Evolutionary conservation across 345 rosid species (phyloP).

Genomic region (Eucalyptus marginata): DNA sequence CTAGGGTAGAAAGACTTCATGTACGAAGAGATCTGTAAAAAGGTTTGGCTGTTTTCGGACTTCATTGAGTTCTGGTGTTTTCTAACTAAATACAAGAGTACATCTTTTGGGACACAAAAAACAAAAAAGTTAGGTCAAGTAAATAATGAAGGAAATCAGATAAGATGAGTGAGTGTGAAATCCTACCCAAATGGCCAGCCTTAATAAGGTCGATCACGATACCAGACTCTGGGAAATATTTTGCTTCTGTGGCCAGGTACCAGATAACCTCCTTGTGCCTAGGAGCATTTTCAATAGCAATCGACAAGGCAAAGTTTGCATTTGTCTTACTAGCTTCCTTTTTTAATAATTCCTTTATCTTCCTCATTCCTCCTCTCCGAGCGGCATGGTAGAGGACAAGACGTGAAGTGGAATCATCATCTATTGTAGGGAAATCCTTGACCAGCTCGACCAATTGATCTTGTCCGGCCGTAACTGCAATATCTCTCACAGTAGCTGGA

Average conservation of each 20-base stretch:
- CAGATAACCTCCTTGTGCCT: fast-evolving
- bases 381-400: no score
- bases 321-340: no score
- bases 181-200: background rate
- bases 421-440: fast-evolving
- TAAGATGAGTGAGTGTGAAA: background rate
- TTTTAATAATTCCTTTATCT: no score
- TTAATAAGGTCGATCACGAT: fast-evolving
- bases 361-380: no score
- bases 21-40: no score
- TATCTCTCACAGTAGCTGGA: no score
- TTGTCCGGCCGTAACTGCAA: no score
- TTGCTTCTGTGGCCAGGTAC: fast-evolving
- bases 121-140: background rate
- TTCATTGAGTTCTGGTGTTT: fast-evolving
- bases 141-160: background rate
- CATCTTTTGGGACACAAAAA: background rate
- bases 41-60: no score
- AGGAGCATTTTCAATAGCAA: no score
- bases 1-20: background rate
- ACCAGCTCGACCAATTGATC: no score
- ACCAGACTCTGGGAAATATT: fast-evolving
- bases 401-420: fast-evolving
- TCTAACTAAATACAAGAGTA: background rate
- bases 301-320: no score